A percentile compares a stretch with the other conserved stretches of the same genome.
Evolutionary conservation across 371 early-diverging fungal genomes (phyloP).

Genomic region (Mucor irregularis): DNA sequence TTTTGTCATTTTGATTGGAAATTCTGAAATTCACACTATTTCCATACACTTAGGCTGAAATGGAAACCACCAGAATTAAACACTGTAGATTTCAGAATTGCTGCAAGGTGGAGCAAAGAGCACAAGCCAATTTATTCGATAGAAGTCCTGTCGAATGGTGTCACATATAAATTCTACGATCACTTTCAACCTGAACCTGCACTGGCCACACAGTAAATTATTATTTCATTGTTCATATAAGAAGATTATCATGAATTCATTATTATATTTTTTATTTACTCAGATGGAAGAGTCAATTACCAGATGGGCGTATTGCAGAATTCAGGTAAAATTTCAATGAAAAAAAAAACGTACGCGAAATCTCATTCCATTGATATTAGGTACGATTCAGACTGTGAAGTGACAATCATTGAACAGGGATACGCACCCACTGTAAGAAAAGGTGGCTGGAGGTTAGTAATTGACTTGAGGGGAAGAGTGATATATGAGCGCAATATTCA

Average conservation of each 20-base stretch:
- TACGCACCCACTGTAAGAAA: slow-evolving; percentile 57
- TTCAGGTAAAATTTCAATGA: slow-evolving; percentile 44
- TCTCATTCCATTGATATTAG: too few species aligned
- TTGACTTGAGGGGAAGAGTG: neutral
- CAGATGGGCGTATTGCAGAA: slow-evolving; percentile 66
- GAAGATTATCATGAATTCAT: too few species aligned
- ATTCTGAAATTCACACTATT: too few species aligned
- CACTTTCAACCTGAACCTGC: slow-evolving; percentile 65
- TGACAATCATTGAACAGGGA: slow-evolving; percentile 62
- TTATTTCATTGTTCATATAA: neutral
- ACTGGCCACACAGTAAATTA: slow-evolving; percentile 52
- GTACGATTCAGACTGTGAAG: slow-evolving; percentile 60
- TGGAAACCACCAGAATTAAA: slow-evolving; percentile 91
- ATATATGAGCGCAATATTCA: too few species aligned
- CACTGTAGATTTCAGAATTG: slow-evolving; percentile 81
- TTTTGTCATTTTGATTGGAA: neutral
- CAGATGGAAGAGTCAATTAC: slow-evolving; percentile 67
- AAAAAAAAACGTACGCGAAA: neutral
- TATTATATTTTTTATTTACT: neutral
- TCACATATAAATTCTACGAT: slow-evolving; percentile 59
- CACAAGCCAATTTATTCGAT: slow-evolving; percentile 67
- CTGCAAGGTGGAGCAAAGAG: slow-evolving; percentile 60
- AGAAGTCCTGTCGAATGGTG: slow-evolving; percentile 55
- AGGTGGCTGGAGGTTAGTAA: slow-evolving; percentile 61
- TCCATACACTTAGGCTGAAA: slow-evolving; percentile 82